Evolutionary conservation across 805 yeast species (phyloP), one percentile per base, ranked within the genome.

Genomic region (Kockiozyma suomiensis): DNA sequence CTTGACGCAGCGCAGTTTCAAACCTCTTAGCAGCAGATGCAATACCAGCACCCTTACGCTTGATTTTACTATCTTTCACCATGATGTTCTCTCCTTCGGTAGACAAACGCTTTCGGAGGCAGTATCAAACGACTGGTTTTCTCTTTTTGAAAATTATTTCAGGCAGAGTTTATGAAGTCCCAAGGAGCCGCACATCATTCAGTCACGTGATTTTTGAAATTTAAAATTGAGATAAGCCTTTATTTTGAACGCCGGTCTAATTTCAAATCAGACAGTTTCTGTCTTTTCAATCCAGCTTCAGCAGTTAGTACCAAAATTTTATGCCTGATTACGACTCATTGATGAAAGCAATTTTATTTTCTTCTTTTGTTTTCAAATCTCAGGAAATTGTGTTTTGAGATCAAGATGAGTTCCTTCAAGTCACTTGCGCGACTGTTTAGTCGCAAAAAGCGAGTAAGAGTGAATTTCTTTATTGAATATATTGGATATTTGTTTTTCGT

Each of bases 1-100:
- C 71, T 35, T 54, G 53, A 35, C 50, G 42, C 26, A 54, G 28
- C 32, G 58, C 54, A 0, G 53, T 54, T 19, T 28, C 53, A 7
- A 54, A 32, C 21, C 54, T 46, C 38, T 43, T 54, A 4, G 58
- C 41, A 5, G 49, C 54, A 17, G 41, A 38, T 19, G 26, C 51
- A 17, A 3, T 21, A 10, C 40, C 51, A 1, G 23, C 21, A 2
- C 17, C n/a, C 21, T 35, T 37, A 2, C 7, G 2, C 25, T 12
- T 49, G 33, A 7, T 25, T 23, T 4, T 25, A 13, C 30, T 21
- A 13, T 28, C 21, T 37, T 48, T 37, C 23, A 43, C 53, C 53
- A 49, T 49, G 38, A 30, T 32, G 17, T 15, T 21, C 30, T 26
- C 35, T n/a, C n/a, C n/a, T n/a, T n/a, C n/a, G n/a, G n/a, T n/a